These are phyloP conservation scores for Arthrobotrys pseudoclavata DNA, from an alignment of 2,329 filamentous ascomycete genomes.

Conservation along the genomic window DNA sequence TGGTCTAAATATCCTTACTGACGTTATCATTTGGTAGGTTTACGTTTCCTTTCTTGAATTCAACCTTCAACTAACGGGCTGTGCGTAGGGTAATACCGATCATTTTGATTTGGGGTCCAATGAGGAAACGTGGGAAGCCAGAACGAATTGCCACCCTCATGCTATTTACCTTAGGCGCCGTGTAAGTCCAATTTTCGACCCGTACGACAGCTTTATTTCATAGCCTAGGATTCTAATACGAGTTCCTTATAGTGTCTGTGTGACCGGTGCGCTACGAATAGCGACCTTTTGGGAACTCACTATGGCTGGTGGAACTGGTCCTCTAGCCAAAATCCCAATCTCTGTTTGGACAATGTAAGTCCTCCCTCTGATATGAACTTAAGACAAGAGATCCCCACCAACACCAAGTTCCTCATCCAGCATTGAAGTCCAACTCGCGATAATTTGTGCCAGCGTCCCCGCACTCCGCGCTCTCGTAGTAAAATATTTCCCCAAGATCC, in stretches of 20 bases:
- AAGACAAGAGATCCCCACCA: neutral
- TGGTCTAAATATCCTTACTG: conserved; percentile 41
- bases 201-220: neutral
- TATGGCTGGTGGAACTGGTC: conserved; percentile 31
- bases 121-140: conserved; percentile 45
- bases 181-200: conserved; percentile 11
- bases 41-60: neutral
- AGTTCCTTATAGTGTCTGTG: conserved; percentile 17
- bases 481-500: conserved; percentile 52
- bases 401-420: neutral
- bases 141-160: conserved; percentile 48
- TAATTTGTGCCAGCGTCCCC: conserved; percentile 45
- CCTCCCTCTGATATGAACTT: neutral
- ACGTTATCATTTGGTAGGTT: conserved; percentile 45
- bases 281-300: conserved; percentile 51
- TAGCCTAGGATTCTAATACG: neutral
- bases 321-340: conserved; percentile 45
- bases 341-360: conserved; percentile 49
- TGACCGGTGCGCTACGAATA: conserved; percentile 43
- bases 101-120: conserved; percentile 47
- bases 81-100: conserved; percentile 40
- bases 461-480: conserved; percentile 42
- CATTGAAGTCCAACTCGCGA: conserved; percentile 47
- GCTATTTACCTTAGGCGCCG: conserved; percentile 39
- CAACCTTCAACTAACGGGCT: neutral